Conservation (phyloP, 73 alveolate genomes). For the Paramecium biaurelia region DNA sequence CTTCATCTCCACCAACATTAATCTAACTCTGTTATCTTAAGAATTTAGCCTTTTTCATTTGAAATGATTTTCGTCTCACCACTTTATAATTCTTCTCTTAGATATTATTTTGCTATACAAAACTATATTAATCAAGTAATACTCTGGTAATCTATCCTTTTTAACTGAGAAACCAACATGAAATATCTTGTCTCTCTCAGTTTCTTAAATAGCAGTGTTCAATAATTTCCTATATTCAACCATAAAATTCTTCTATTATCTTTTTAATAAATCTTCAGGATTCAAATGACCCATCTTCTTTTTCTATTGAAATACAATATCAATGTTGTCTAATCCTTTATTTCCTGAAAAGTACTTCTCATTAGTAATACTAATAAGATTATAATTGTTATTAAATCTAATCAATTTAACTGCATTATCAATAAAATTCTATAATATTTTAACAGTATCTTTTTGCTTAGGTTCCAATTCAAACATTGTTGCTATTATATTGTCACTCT, state of each 20-base stretch:
- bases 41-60: background rate
- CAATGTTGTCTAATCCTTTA: background rate
- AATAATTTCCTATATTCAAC: slow-evolving; percentile 9
- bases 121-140: slow-evolving; percentile 22
- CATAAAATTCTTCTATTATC: background rate
- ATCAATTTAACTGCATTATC: slow-evolving; percentile 39
- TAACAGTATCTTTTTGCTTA: slow-evolving; percentile 14
- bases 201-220: background rate
- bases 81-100: slow-evolving; percentile 12
- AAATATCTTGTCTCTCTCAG: slow-evolving; percentile 48
- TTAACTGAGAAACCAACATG: slow-evolving; percentile 63
- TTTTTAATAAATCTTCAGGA: slow-evolving; percentile 5
- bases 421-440: slow-evolving; percentile 29
- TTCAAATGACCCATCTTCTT: background rate
- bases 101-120: slow-evolving; percentile 44
- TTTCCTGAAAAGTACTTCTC: background rate
- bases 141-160: slow-evolving; percentile 61
- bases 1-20: background rate
- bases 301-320: background rate
- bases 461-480: slow-evolving; percentile 21
- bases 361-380: background rate
- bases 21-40: background rate
- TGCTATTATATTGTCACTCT: slow-evolving; percentile 35
- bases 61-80: background rate
- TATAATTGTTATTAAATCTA: slow-evolving; percentile 43